phyloP scores from a whole-genome alignment of 1,139 yeast genomes.

The Geotrichum europaeum region DNA sequence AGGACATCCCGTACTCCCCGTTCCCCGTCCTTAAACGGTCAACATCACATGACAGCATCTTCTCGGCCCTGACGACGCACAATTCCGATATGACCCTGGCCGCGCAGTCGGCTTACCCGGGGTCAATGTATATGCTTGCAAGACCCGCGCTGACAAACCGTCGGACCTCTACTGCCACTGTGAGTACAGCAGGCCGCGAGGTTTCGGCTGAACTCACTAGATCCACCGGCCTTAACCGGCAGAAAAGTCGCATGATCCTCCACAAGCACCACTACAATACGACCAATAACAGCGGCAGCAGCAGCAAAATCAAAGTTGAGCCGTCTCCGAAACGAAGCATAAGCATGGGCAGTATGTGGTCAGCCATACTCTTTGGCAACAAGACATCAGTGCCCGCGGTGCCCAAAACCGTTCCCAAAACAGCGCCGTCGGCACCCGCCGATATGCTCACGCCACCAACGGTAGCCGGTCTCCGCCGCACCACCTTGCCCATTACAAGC shows the following conservation, averaged over 20 bases:
- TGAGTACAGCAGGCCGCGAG: background rate
- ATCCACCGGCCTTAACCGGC: background rate
- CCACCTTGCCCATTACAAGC: background rate
- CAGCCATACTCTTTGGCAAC: background rate
- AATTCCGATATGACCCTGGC: background rate
- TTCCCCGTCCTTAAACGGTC: background rate
- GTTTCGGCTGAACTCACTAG: background rate
- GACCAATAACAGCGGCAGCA: background rate
- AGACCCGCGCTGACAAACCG: background rate
- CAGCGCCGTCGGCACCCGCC: background rate
- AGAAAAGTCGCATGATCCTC: background rate
- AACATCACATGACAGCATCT: slow-evolving; percentile 1
- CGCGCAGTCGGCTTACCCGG: background rate
- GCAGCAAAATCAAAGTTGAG: background rate
- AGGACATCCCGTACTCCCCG: background rate
- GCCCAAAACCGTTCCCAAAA: background rate
- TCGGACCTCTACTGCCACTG: background rate
- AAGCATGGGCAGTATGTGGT: background rate
- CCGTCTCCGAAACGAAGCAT: background rate
- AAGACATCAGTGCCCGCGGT: background rate
- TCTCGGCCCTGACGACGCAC: background rate
- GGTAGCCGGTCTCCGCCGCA: background rate
- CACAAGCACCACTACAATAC: background rate
- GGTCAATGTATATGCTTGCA: background rate
- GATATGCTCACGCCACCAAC: background rate